These are phyloP conservation scores for Auriscalpium microsporum DNA, from an alignment of 768 basidiomycete species.

Conservation along the genomic window DNA sequence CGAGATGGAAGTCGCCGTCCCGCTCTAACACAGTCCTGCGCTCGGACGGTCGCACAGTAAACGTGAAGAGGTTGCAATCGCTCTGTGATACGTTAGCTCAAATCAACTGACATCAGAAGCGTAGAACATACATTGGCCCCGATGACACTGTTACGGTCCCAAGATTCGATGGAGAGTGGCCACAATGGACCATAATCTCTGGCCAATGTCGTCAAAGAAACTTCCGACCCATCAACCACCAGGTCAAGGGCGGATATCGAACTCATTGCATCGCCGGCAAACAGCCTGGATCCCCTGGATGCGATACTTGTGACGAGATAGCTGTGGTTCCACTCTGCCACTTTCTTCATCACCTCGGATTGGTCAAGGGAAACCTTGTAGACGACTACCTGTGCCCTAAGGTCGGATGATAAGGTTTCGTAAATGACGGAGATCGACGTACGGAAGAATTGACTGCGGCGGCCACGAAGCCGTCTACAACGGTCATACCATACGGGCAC, in stretches of 20 bases:
- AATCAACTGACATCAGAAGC: slow-evolving; percentile 7
- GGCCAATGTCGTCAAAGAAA: slow-evolving; percentile 37
- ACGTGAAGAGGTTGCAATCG: slow-evolving; percentile 59
- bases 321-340: slow-evolving; percentile 71
- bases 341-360: slow-evolving; percentile 31
- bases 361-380: slow-evolving; percentile 41
- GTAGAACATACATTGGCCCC: slow-evolving; percentile 59
- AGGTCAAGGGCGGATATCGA: slow-evolving; percentile 67
- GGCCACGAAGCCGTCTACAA: slow-evolving; percentile 41
- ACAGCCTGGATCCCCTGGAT: slow-evolving; percentile 42
- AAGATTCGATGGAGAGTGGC: slow-evolving; percentile 58
- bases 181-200: slow-evolving; percentile 72
- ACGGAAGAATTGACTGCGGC: slow-evolving; percentile 76
- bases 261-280: slow-evolving; percentile 75
- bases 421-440: slow-evolving; percentile 19
- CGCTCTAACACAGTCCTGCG: slow-evolving; percentile 43
- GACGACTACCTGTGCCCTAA: slow-evolving; percentile 15
- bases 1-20: slow-evolving; percentile 64
- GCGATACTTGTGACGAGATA: slow-evolving; percentile 68
- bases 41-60: slow-evolving; percentile 39
- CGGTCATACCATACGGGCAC: slow-evolving; percentile 58
- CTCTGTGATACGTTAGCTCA: slow-evolving; percentile 31
- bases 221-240: slow-evolving; percentile 27
- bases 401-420: background rate
- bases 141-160: slow-evolving; percentile 48